Evolutionary conservation across 306 rosid genomes (phyloP), one percentile per base, ranked within the genome.

Genomic region (Vigna hirtella): DNA sequence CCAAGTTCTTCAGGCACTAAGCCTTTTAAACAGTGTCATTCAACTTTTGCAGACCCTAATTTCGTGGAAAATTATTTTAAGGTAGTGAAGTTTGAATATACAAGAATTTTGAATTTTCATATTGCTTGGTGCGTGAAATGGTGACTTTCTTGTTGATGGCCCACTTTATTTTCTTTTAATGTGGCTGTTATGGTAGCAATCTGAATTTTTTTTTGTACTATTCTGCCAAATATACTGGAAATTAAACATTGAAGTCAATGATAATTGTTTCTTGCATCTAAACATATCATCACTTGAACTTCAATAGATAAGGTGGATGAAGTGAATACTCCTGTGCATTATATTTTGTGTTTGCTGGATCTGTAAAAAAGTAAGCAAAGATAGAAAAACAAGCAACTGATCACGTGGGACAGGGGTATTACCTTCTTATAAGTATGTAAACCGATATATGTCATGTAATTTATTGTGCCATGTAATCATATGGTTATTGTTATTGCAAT

Each of bases 61-160:
- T 92, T 92, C 81, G 97, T 94, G 83, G 95, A 94, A 81, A 92
- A 90, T 68, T 94, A 92, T 90, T 94, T 94, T 83, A 94, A 92
- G 98, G 98, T 94, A 86, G 71, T 63, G 49, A 80, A 70, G 49
- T 61, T 59, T 26, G 15, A 63, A 36, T 3, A 2, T 34, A 71
- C 34, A 74, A 85, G 11, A 49, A 30, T 53, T 66, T 48, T 64
- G 26, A n/a, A 8, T 74, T 34, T 66, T 55, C 47, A 48, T 57
- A 15, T 32, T 55, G 56, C 78, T 53, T 70, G 65, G 48, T 26
- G 28, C 28, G 4, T n/a, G 16, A 45, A 85, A 74, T 70, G 61
- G 42, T 45, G 49, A 56, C 17, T 45, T 70, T 53, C 42, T 82
- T 83, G 57, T 67, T 30, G 55, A 58, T 45, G 28, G 18, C 15